Evolutionary conservation across 305 asterid genomes (phyloP).

Genomic region (Fraxinus xanthoxyloides): DNA sequence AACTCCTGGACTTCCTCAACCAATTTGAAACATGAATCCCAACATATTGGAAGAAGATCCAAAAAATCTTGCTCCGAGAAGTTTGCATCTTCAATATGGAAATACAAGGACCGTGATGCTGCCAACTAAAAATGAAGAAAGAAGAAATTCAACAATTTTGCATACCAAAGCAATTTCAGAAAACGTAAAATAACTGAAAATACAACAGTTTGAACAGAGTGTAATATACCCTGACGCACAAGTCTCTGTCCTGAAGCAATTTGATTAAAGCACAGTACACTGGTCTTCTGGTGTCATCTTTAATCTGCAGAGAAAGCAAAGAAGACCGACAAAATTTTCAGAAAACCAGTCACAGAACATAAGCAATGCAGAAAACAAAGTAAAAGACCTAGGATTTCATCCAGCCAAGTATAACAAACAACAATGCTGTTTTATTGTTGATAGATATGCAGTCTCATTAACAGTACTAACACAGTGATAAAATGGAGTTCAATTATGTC

Average conservation of each 20-base stretch:
- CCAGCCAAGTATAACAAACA: slow-evolving; percentile 6
- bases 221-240: slow-evolving; percentile 82
- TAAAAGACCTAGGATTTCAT: slow-evolving; percentile 4
- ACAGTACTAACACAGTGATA: neutral
- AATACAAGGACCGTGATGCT: slow-evolving; percentile 85
- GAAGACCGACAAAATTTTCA: slow-evolving; percentile 16
- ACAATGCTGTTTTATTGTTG: neutral
- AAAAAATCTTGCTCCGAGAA: slow-evolving; percentile 80
- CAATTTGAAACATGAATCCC: slow-evolving; percentile 87
- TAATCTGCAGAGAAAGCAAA: slow-evolving; percentile 54
- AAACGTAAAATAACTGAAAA: neutral
- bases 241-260: slow-evolving; percentile 84
- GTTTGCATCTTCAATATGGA: slow-evolving; percentile 90
- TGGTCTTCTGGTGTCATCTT: slow-evolving; percentile 78
- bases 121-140: slow-evolving; percentile 63
- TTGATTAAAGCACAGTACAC: slow-evolving; percentile 88
- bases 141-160: slow-evolving; percentile 15
- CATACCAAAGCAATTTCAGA: slow-evolving; percentile 1
- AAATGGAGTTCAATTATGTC: neutral
- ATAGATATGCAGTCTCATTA: neutral
- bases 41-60: slow-evolving; percentile 82
- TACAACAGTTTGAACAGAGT: slow-evolving; percentile 5
- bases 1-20: slow-evolving; percentile 90
- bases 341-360: slow-evolving; percentile 9
- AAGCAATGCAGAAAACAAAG: neutral